Evolutionary conservation across 768 basidiomycete species (phyloP), one percentile per base, ranked within the genome.

Genomic region (Hygrophorus pudorinus): DNA sequence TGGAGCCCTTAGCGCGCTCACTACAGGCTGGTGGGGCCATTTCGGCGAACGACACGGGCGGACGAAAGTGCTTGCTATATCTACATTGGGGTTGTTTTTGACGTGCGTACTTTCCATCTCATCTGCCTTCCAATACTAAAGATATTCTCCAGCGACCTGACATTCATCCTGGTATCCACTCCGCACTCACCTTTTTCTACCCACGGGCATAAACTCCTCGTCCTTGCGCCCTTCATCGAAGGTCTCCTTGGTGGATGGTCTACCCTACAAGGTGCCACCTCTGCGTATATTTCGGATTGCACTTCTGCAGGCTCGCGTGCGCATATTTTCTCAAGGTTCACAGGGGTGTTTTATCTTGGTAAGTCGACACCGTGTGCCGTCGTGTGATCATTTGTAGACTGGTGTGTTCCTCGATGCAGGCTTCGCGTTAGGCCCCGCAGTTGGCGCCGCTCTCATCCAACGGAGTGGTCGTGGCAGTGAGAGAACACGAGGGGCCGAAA

Each of bases 1-100:
- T 76, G 92, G 92, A 5, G 52, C 79, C 3, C 71, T 96, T 11
- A 83, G 84, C 14, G 89, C 87, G 0, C 60, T 93, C 21, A 92
- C 87, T 4, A 87, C 89, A 0, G 85, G 82, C 2, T 90, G 81
- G 77, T 96, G 92, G 92, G 87, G 88, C 21, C 76, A 76, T 45
- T 83, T 82, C 42, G 78, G 86, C 21, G 88, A 94, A 56, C 69
- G 78, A 16, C 63, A 81, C 51, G 92, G 92, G 11, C 70, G 92
- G 37, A 89, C 81, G 2, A 75, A 70, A 41, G 80, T 93, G 17
- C 75, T 94, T 45, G 81, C 84, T 5, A 66, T 81, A 20, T 64
- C 81, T 8, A 77, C 84, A 0, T 57, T 84, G 18, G 89, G 92
- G 13, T 46, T 67, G 13, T 61, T 70, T 53, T 55, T 63, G 44